Conservation (phyloP, 768 basidiomycete genomes). For the Terana coerulea region DNA sequence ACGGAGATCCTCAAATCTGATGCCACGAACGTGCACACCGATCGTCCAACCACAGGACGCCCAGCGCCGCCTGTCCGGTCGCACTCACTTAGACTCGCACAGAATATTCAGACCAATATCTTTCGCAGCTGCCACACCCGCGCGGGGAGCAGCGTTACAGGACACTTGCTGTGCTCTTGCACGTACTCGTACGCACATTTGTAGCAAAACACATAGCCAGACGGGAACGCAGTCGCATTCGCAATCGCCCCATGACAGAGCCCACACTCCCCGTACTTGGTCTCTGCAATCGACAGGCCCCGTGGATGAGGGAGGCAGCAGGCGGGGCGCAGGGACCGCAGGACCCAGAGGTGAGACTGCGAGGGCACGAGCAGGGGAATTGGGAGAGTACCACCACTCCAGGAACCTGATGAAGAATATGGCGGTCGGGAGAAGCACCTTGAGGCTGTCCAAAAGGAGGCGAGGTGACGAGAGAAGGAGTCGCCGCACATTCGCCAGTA, state of each 20-base stretch:
- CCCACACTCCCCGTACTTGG: conserved; percentile 79
- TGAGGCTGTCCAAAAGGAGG: conserved; percentile 71
- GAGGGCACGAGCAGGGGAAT: conserved; percentile 77
- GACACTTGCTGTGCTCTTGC: conserved; percentile 74
- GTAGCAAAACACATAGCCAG: conserved; percentile 95
- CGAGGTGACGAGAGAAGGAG: conserved; percentile 53
- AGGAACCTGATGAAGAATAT: conserved; percentile 96
- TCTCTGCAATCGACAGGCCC: conserved; percentile 59
- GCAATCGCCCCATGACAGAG: conserved; percentile 68
- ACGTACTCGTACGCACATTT: conserved; percentile 85
- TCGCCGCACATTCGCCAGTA: conserved; percentile 41
- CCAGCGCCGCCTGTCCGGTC: background rate
- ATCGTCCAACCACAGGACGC: background rate
- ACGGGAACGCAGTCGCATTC: conserved; percentile 88
- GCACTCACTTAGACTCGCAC: background rate
- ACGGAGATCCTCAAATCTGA: conserved; percentile 12
- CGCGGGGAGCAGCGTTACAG: conserved; percentile 77
- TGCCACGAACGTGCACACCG: conserved; percentile 13
- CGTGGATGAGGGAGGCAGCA: conserved; percentile 73
- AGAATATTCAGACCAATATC: conserved; percentile 58
- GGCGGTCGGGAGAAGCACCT: conserved; percentile 76
- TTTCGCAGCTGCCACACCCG: conserved; percentile 83
- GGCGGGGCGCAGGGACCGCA: conserved; percentile 70
- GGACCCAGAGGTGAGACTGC: conserved; percentile 60
- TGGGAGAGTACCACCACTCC: conserved; percentile 99